Percentiles rank a stretch among this genome's conserved stretches.
phyloP scores from a whole-genome alignment of 169 alveolate genomes.

The Plasmodium adleri region DNA sequence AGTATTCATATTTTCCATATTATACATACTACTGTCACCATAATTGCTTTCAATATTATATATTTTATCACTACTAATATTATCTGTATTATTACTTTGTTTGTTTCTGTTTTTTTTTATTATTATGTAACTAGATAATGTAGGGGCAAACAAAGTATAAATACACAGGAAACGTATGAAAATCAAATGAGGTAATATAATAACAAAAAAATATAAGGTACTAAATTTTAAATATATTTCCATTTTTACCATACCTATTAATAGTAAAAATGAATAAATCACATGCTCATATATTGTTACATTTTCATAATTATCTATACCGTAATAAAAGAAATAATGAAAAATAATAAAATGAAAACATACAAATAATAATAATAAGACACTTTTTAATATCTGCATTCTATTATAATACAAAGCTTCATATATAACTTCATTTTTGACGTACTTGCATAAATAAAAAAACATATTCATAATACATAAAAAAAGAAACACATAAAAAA shows the following conservation, averaged over 20 bases:
- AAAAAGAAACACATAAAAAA: conserved; percentile 47
- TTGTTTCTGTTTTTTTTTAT: conserved; percentile 23
- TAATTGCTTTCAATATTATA: not conserved
- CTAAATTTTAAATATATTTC: conserved; percentile 66
- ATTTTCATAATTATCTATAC: conserved; percentile 61
- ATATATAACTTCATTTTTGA: conserved; percentile 50
- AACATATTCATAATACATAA: conserved; percentile 42
- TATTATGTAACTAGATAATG: conserved; percentile 48
- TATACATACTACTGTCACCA: too few relatives aligned
- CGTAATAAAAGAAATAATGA: conserved; percentile 57
- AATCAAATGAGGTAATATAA: conserved; percentile 59
- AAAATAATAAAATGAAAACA: conserved; percentile 55
- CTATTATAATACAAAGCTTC: conserved; percentile 60
- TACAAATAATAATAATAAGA: conserved; percentile 27
- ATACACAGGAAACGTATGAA: conserved; percentile 67
- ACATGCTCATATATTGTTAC: conserved; percentile 31
- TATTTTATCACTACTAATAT: conserved; percentile 12
- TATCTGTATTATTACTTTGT: conserved; percentile 26
- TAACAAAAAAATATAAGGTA: conserved; percentile 31
- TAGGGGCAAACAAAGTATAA: conserved; percentile 57
- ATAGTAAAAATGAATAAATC: conserved; percentile 38
- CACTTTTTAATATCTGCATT: conserved; percentile 41
- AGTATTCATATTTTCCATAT: too few relatives aligned
- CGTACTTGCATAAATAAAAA: conserved; percentile 32
- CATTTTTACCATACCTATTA: conserved; percentile 48